Percentiles rank a stretch among this genome's conserved stretches.
These are phyloP conservation scores for Pyrenula aspistea DNA, from an alignment of 495 filamentous ascomycete species.

Conservation along the genomic window DNA sequence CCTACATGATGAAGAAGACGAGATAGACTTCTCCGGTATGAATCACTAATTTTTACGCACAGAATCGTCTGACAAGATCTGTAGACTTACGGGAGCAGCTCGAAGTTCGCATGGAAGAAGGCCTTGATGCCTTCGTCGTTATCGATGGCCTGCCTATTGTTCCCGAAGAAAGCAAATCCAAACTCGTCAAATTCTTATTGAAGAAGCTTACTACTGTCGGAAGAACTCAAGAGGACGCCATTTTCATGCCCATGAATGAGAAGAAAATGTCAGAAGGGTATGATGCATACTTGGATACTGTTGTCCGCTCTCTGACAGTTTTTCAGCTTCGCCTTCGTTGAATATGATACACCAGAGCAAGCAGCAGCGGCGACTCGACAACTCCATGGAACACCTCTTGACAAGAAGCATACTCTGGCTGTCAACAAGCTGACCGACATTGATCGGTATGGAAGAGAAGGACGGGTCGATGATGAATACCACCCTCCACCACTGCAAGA, in stretches of 20 bases:
- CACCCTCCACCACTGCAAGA: conserved; percentile 60
- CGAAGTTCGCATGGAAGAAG: conserved; percentile 90
- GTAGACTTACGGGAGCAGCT: conserved; percentile 80
- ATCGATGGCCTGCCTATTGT: conserved; percentile 88
- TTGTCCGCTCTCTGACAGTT: conserved; percentile 3
- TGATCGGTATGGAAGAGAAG: conserved; percentile 89
- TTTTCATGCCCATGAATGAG: conserved; percentile 86
- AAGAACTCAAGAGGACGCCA: conserved; percentile 68
- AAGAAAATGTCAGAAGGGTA: conserved; percentile 76
- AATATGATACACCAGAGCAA: conserved; percentile 87
- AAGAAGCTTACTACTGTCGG: conserved; percentile 81
- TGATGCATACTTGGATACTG: no score
- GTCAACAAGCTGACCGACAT: conserved; percentile 99
- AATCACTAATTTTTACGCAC: conserved; percentile 8
- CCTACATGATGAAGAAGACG: conserved; percentile 72
- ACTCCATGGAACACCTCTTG: conserved; percentile 71
- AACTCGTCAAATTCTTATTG: conserved; percentile 86
- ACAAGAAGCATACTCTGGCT: conserved; percentile 86
- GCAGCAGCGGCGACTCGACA: conserved; percentile 77
- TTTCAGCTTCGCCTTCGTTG: conserved; percentile 80
- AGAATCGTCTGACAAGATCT: neutral
- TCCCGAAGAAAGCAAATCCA: conserved; percentile 67
- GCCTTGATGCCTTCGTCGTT: conserved; percentile 89
- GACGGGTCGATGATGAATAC: conserved; percentile 84
- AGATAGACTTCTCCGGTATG: conserved; percentile 79